These are phyloP conservation scores for Paecilomyces formosus DNA, from an alignment of 2,329 filamentous ascomycete genomes.

Conservation along the genomic window DNA sequence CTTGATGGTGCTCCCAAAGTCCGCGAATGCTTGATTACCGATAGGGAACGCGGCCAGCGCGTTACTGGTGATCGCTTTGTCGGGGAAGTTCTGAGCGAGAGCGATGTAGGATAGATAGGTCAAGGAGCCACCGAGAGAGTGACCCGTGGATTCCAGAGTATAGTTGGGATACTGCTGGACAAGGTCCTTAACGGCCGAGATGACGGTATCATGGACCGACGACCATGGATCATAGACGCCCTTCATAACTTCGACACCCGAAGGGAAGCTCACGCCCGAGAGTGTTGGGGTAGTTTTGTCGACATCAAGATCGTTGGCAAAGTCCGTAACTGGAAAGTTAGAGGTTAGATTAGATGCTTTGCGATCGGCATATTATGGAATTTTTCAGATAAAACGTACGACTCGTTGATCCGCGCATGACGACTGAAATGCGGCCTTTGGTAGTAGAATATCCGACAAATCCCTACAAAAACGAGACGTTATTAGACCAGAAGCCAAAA, in stretches of 20 bases:
- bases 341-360: constrained; percentile 3
- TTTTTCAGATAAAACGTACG: constrained; percentile 5
- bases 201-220: constrained; percentile 19
- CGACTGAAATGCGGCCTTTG: constrained; percentile 19
- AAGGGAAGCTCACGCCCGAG: constrained; percentile 20
- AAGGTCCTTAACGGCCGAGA: constrained; percentile 18
- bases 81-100: constrained; percentile 22
- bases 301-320: constrained; percentile 20
- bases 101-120: constrained; percentile 26
- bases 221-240: constrained; percentile 20
- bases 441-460: constrained; percentile 19
- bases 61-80: constrained; percentile 19
- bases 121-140: constrained; percentile 23
- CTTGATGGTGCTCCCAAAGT: not conserved
- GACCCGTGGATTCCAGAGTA: constrained; percentile 20
- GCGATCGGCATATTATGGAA: too few species aligned
- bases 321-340: constrained; percentile 5
- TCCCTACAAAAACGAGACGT: constrained; percentile 9
- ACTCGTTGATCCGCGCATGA: constrained; percentile 23
- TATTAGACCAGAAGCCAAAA: not conserved
- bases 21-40: constrained; percentile 13
- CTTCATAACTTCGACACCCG: constrained; percentile 18
- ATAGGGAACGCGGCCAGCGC: constrained; percentile 26
- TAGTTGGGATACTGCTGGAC: constrained; percentile 20
- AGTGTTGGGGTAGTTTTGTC: constrained; percentile 15